Conservation (phyloP, 495 filamentous ascomycete genomes). For the Annulohypoxylon nitens region DNA sequence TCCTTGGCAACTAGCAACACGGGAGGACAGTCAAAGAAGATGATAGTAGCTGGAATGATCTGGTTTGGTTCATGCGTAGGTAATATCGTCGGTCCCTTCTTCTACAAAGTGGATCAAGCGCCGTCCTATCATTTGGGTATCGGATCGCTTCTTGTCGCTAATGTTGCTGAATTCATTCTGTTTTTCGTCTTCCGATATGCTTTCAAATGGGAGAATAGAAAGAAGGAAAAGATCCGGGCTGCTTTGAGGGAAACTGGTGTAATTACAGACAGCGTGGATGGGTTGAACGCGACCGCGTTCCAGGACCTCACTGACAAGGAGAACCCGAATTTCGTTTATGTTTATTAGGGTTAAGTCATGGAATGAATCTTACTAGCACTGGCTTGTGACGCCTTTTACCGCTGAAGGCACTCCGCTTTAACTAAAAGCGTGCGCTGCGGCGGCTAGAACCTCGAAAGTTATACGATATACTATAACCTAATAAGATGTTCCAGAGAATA, state of each 20-base stretch:
- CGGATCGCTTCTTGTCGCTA: constrained; percentile 18
- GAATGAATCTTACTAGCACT: not conserved
- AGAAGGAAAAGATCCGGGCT: constrained; percentile 16
- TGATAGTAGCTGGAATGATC: constrained; percentile 24
- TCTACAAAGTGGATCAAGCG: constrained; percentile 17
- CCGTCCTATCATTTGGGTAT: constrained; percentile 15
- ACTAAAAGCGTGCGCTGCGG: no score
- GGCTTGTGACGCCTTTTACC: not conserved
- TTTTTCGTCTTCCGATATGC: constrained; percentile 25
- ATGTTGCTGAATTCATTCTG: constrained; percentile 12
- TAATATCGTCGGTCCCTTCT: constrained; percentile 20
- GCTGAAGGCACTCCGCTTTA: no score
- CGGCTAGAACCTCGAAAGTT: no score
- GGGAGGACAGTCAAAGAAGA: constrained; percentile 24
- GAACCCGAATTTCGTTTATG: constrained; percentile 25
- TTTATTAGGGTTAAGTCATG: constrained; percentile 2
- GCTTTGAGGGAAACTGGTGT: constrained; percentile 18
- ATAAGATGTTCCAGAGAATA: no score
- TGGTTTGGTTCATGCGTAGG: constrained; percentile 23
- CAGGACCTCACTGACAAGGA: constrained; percentile 23
- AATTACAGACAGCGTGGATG: constrained; percentile 1
- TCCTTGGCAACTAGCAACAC: constrained; percentile 25
- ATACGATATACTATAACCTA: no score
- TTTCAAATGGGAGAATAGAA: constrained; percentile 20
- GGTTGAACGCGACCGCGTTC: constrained; percentile 23